Evolutionary conservation across 2,329 filamentous ascomycete species (phyloP), one percentile per base, ranked within the genome.

Genomic region (Trichophaea hybrida): DNA sequence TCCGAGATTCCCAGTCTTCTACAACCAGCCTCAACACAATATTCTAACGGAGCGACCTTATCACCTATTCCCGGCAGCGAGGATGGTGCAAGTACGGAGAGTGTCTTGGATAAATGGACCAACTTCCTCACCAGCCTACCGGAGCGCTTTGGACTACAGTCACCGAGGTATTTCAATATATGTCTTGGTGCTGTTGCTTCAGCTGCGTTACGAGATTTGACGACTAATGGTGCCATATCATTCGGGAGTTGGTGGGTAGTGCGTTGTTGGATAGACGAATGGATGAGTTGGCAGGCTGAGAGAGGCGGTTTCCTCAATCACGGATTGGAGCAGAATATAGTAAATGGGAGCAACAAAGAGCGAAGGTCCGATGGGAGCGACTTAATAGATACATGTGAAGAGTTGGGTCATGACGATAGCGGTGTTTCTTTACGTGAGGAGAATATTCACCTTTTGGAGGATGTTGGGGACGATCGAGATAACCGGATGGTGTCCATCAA

Each of bases 201-300:
- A 6, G 82, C 85, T 17, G 84, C 87, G 15, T 81, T 93, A 75
- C 79, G 88, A 58, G 88, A 94, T 68, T 79, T 94, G 59, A 93
- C 87, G 0, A 82, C 93, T 55, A 78, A 81, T 44, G 83, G 86
- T 65, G 86, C 85, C 15, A 82, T 84, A 69, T 90, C 85, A 69
- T 94, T 91, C 69, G 85, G 86, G n/a, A 84, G 86, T 5, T 94
- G 88, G 88, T 93, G 87, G 87, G 86, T 96, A 60, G 89, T 89
- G 2, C 95, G 96, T 71, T 90, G 91, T 60, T 97, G 91, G 78
- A 80, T 96, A 56, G 90, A 96, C 69, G 91, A 97, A 74, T 94
- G 94, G 87, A 82, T 89, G 54, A 79, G 85, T 59, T 96, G 94
- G 78, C 77, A 95, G 66, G 88, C 88, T 0, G 88, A 94, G 68